Evolutionary conservation across 2,329 filamentous ascomycete species (phyloP), one percentile per base, ranked within the genome.

Genomic region (Sclerotinia glacialis): DNA sequence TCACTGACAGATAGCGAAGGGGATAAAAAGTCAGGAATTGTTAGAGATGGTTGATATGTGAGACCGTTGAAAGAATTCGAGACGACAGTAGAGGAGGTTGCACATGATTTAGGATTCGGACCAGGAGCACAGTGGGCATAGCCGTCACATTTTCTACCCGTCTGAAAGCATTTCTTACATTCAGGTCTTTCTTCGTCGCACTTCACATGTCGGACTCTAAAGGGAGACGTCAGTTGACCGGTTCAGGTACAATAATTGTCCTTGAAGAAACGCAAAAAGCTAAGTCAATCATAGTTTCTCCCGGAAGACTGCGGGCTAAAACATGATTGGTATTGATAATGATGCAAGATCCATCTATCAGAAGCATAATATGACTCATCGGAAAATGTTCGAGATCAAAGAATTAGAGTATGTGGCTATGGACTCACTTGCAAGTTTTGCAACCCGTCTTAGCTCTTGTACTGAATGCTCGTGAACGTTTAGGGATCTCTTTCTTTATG

Each of bases 341-440:
- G 1, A 60, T 26, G n/a, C 28, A 47, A 60, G 58, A 49, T 9
- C 14, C 16, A 23, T 8, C 28, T 5, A 49, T 37, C 21, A 7
- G 11, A 37, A 34, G 16, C 8, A 16, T 37, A 18, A 16, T 18
- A n/a, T 0, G 18, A 16, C 7, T 9, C 26, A 26, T 11, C 3
- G 4, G n/a, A 34, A 37, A 26, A 6, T 31, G 18, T 18, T 44
- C 61, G 23, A 34, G 42, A 28, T 58, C 18, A 55, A 21, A 12
- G 12, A 23, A 49, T 21, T 21, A 40, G n/a, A 16, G 23, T 9
- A 11, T 59, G 21, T 50, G 44, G 28, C 28, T 46, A 11, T 60
- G 26, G 14, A 60, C 64, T 52, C 34, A 69, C 68, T 60, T 69
- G 68, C 68, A 69, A 8, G 68, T 66, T 52, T 66, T 69, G 37